Base-by-base conservation (phyloP, 306 rosid genomes). In the Dalbergia oliveri region DNA sequence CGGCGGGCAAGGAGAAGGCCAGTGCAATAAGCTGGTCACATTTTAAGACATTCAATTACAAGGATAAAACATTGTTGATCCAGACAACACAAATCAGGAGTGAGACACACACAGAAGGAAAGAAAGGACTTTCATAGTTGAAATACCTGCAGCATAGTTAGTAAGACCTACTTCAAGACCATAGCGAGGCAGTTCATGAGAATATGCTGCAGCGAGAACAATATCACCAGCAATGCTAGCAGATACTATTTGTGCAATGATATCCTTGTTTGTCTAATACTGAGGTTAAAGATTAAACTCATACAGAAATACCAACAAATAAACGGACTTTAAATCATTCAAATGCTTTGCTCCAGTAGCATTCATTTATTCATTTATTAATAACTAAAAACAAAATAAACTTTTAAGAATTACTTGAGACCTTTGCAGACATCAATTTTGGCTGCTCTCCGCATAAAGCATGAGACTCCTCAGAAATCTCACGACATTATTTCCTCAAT, bases 1-100 rank as follows among this genome's bases (percentile, higher is more conserved):
- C 99, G 81, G 0, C 97, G 95, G 11, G 99, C 98, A 82, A 95
- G 71, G 8, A 95, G 93, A 44, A 94, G 99, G 5, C 99, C 97
- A 80, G 97, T 94, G 73, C 97, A 88, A 73, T 94, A 94, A 34
- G 99, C 99, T 94, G 86, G 34, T 15, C 70, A 73, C 3, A 85
- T 3, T 14, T 11, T 12, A 59, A 71, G 26, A 58, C 5, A 14
- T 19, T 23, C 11, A 13, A 11, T 37, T 44, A 12, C 2, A 4
- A 2, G 9, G 18, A 16, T 5, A 1, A 75, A 14, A 26, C 35
- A 16, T 0, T 9, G 11, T 51, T n/a, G 34, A 6, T 11, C 5
- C 0, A 12, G 33, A 51, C 34, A 74, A 81, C 5, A 58, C 39
- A 60, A 37, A 19, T 1, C 1, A 1, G 4, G 0, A 4, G 13